Conservation (phyloP, 176 grass and related monocot genomes). For the Juncus effusus region DNA sequence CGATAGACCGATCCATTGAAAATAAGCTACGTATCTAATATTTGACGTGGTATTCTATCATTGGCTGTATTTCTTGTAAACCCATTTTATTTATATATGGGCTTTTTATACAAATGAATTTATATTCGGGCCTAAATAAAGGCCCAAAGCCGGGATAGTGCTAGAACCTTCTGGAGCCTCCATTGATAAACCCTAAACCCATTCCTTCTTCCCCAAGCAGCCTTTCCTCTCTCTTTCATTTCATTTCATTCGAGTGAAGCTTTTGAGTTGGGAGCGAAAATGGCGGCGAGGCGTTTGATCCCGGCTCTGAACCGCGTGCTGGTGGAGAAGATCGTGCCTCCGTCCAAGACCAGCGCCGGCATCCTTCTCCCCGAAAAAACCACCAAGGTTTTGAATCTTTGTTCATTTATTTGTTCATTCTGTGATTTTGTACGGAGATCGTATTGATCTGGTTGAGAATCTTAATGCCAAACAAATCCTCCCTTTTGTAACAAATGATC, state of each 20-base stretch:
- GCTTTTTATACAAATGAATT: not conserved
- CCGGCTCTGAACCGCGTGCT: conserved; percentile 85
- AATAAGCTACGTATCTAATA: no score
- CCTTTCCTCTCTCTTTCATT: not conserved
- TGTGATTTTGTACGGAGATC: not conserved
- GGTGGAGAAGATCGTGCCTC: conserved; percentile 78
- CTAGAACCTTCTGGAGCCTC: conserved; percentile 28
- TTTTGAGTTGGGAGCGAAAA: not conserved
- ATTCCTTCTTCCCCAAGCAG: not conserved
- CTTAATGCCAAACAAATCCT: no score
- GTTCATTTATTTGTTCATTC: not conserved
- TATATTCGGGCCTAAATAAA: not conserved
- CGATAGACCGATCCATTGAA: no score
- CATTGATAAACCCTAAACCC: conserved; percentile 27
- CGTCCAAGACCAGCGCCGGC: conserved; percentile 72
- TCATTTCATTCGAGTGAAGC: not conserved
- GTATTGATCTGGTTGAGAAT: no score
- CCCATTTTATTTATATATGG: no score
- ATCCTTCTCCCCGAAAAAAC: conserved; percentile 92
- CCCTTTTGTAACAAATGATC: no score
- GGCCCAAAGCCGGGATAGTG: conserved; percentile 7
- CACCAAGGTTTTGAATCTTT: conserved; percentile 44
- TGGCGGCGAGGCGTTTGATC: conserved; percentile 64
- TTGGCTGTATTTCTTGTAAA: no score
- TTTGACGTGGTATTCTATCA: no score